Conservation (phyloP, 2,329 filamentous ascomycete species). For the Escovopsis weberi region DNA sequence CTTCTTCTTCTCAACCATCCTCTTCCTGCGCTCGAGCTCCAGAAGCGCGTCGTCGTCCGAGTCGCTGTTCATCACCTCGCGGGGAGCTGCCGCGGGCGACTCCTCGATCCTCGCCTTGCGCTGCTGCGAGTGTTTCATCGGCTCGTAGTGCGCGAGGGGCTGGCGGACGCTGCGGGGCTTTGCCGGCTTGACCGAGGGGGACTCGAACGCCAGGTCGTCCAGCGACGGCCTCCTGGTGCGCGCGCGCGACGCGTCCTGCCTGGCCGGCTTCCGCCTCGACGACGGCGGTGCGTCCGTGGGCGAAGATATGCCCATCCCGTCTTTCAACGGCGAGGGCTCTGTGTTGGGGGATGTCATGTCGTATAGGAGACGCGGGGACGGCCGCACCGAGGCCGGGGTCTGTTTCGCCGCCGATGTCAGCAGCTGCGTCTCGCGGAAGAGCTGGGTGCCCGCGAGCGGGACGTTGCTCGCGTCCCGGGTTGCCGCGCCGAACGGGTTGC, state of each 20-base stretch:
- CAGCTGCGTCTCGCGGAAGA: constrained; percentile 41
- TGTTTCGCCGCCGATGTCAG: constrained; percentile 35
- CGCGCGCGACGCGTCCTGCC: constrained; percentile 15
- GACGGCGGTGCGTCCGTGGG: constrained; percentile 26
- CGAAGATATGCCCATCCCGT: constrained; percentile 31
- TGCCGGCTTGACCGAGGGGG: constrained; percentile 15
- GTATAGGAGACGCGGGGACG: constrained; percentile 34
- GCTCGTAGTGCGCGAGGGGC: constrained; percentile 29
- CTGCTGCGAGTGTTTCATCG: constrained; percentile 32
- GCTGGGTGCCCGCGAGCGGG: constrained; percentile 29
- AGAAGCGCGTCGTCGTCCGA: constrained; percentile 18
- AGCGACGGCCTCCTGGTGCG: constrained; percentile 8
- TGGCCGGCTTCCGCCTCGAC: constrained; percentile 23
- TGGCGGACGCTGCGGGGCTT: constrained; percentile 12
- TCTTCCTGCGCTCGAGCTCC: constrained; percentile 20
- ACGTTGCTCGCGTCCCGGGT: constrained; percentile 17
- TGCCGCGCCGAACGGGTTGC: constrained; percentile 31
- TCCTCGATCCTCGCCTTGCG: constrained; percentile 16
- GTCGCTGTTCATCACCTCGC: constrained; percentile 18
- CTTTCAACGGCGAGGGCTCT: constrained; percentile 34
- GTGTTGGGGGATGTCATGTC: constrained; percentile 32
- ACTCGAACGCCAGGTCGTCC: constrained; percentile 22
- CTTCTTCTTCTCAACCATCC: constrained; percentile 21
- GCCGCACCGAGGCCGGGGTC: constrained; percentile 44
- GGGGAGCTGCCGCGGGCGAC: constrained; percentile 6